These are phyloP conservation scores for Jamesozyma piceae DNA, from an alignment of 805 yeast genomes.

Conservation along the genomic window DNA sequence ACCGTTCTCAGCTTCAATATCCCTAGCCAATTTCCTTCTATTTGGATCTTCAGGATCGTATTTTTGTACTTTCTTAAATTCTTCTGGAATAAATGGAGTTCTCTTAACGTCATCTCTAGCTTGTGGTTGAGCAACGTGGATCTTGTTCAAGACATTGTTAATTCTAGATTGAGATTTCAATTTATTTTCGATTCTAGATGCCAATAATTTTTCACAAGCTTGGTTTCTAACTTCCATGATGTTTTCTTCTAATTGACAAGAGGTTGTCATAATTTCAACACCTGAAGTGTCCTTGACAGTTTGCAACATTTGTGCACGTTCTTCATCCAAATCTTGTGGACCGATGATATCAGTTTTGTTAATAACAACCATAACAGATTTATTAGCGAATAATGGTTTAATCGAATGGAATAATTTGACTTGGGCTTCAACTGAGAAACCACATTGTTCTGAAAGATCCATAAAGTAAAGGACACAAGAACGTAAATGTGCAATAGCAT, in stretches of 20 bases:
- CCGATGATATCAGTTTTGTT: conserved; percentile 89
- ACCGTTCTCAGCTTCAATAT: conserved; percentile 88
- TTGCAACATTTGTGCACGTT: conserved; percentile 60
- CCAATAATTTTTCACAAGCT: conserved; percentile 93
- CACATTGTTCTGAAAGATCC: conserved; percentile 99
- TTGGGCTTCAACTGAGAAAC: conserved; percentile 94
- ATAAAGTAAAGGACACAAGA: conserved; percentile 94
- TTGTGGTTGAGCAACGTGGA: conserved; percentile 87
- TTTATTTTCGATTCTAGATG: conserved; percentile 94
- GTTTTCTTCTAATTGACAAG: conserved; percentile 90
- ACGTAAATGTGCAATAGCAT: conserved; percentile 96
- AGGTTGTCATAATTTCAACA: conserved; percentile 86
- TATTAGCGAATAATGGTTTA: conserved; percentile 94
- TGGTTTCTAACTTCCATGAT: conserved; percentile 92
- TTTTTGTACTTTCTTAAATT: conserved; percentile 47
- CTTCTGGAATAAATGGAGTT: conserved; percentile 75
- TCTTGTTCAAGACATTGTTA: conserved; percentile 81
- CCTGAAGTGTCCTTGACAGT: conserved; percentile 59
- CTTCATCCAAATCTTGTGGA: conserved; percentile 73
- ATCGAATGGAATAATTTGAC: conserved; percentile 94
- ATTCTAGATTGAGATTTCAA: conserved; percentile 87
- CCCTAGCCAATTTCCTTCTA: conserved; percentile 73
- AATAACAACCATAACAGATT: conserved; percentile 89
- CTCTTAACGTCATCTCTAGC: conserved; percentile 80
- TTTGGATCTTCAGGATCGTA: conserved; percentile 75